Base-by-base conservation (phyloP, 139 green algal species). In the Micractinium sp. region DNA sequence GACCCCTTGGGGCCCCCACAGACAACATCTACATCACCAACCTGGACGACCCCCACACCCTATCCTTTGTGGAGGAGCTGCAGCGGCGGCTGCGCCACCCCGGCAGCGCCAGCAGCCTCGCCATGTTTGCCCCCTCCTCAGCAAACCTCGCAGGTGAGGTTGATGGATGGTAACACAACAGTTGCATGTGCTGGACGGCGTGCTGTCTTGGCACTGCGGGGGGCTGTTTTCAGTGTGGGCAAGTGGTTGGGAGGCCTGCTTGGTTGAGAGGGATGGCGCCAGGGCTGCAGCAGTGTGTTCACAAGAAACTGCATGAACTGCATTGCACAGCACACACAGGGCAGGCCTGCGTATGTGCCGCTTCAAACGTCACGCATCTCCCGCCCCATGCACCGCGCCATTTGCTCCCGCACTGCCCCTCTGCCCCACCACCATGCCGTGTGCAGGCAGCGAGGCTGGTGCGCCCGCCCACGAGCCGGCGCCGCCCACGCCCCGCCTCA, bases 21-120 rank as follows among this genome's bases (percentile, higher is more conserved):
- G n/a, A 90, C 27, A 85, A 79, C 29, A 78, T 88, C 22, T 93
- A 93, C 87, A 76, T 93, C n/a, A 93, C 90, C 23, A 89, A 91
- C 71, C 71, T 93, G 76, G 82, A 91, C 4, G 87, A 91, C 41
- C 61, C 87, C 20, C 85, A 69, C 82, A 77, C 61, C 15, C n/a
- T 41, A 3, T 27, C 38, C 31, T 93, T 93, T 73, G 81, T 91
- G 27, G 60, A 77, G 20, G 90, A 91, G 41, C 75, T 93, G 74
- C 80, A 89, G 74, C 80, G 74, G 27, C 81, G 90, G 61, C 82
- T 91, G 90, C 73, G 36, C 12, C 23, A 41, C 74, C 60, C 38
- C 56, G 9, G 22, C 53, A 16, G 33, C 74, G 7, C 47, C 75
- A 35, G 36, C 69, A n/a, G 41, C 71, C 25, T 29, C 85, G 22